Conservation (phyloP, 805 yeast genomes). For the Kuraishia hungarica region DNA sequence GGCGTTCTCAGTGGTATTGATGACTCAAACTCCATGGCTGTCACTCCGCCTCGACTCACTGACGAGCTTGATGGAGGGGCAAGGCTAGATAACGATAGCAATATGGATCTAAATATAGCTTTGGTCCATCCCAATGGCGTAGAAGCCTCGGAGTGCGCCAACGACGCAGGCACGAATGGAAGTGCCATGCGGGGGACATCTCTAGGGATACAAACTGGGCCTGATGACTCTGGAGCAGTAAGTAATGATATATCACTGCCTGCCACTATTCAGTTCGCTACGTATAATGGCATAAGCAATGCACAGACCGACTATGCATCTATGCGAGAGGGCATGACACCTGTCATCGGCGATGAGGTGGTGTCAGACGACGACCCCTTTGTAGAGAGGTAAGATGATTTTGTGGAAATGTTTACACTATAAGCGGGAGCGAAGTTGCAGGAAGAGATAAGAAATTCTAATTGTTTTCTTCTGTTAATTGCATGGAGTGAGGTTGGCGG, state of each 20-base stretch:
- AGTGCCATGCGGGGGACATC: neutral
- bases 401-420: neutral
- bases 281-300: neutral
- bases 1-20: neutral
- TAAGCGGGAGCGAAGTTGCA: neutral
- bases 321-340: neutral
- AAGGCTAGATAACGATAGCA: neutral
- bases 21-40: neutral
- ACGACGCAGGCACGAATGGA: neutral
- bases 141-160: neutral
- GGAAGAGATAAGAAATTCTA: neutral
- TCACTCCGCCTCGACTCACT: neutral
- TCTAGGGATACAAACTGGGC: neutral
- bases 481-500: no score
- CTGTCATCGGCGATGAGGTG: neutral
- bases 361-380: neutral
- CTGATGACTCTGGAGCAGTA: neutral
- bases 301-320: neutral
- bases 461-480: no score
- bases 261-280: slow-evolving; percentile 4
- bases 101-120: neutral
- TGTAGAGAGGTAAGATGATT: neutral
- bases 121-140: neutral
- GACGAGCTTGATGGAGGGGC: neutral
- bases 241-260: slow-evolving; percentile 6